Evolutionary conservation across 2,329 filamentous ascomycete species (phyloP).

Genomic region (Arthrinium puccinioides): DNA sequence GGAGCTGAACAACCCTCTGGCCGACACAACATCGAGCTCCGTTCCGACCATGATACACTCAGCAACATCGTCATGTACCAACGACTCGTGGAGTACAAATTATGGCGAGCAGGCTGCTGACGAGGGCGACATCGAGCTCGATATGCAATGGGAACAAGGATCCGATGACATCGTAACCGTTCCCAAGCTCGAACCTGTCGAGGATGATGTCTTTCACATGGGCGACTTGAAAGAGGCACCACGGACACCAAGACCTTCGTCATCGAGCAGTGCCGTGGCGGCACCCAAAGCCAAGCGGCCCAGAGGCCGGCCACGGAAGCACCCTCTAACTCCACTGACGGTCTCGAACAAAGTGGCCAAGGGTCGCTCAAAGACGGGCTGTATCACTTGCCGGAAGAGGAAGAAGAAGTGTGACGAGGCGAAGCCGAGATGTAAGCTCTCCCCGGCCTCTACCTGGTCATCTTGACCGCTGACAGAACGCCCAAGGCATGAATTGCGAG

Average conservation of each 20-base stretch:
- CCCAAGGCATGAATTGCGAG: constrained; percentile 73
- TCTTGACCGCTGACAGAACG: constrained; percentile 8
- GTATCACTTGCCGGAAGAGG: constrained; percentile 57
- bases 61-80: constrained; percentile 34
- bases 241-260: constrained; percentile 17
- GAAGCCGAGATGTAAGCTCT: constrained; percentile 54
- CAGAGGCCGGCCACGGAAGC: constrained; percentile 76
- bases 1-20: constrained; percentile 32
- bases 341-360: constrained; percentile 66
- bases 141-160: constrained; percentile 38
- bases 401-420: constrained; percentile 70
- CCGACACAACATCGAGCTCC: constrained; percentile 27
- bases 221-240: constrained; percentile 42
- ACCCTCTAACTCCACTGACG: constrained; percentile 55
- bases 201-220: constrained; percentile 48
- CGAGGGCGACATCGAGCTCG: constrained; percentile 29
- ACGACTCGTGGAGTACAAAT: constrained; percentile 36
- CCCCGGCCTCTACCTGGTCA: neutral
- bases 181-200: constrained; percentile 50
- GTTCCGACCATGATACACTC: constrained; percentile 37
- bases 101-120: constrained; percentile 26
- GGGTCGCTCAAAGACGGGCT: constrained; percentile 64
- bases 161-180: constrained; percentile 37
- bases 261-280: constrained; percentile 11
- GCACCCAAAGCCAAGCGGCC: constrained; percentile 51